Evolutionary conservation across 2,329 filamentous ascomycete species (phyloP).

Genomic region (Fusarium metavorans): DNA sequence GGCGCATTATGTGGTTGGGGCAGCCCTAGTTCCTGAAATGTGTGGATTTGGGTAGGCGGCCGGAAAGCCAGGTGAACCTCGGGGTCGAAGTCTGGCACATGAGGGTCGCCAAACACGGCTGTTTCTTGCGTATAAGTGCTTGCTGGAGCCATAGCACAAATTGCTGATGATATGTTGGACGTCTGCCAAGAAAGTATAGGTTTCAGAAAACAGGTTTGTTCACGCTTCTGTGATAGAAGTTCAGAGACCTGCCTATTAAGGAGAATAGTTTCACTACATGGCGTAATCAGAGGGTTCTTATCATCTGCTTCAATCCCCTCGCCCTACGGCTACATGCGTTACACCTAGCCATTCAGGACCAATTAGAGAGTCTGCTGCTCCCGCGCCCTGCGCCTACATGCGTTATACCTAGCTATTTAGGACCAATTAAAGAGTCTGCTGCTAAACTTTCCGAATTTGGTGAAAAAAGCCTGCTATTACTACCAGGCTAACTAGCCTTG

Average conservation of each 20-base stretch:
- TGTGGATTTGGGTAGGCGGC: neutral
- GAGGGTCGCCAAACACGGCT: neutral
- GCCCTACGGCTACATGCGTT: neutral
- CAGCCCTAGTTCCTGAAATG: slow-evolving; percentile 16
- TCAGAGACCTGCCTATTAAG: neutral
- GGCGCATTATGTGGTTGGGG: slow-evolving; percentile 9
- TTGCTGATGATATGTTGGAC: neutral
- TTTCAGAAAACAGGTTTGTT: neutral
- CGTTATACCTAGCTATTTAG: neutral
- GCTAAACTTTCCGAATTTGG: neutral
- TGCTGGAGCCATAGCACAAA: neutral
- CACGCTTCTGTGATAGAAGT: neutral
- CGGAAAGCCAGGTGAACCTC: neutral
- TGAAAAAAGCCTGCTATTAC: neutral
- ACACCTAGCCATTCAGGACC: neutral
- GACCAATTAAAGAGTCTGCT: neutral
- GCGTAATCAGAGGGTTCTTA: neutral
- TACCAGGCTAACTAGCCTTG: neutral
- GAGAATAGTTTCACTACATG: neutral
- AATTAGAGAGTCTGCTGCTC: neutral
- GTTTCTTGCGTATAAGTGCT: neutral
- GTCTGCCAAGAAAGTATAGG: neutral
- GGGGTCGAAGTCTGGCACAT: neutral
- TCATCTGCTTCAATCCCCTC: neutral
- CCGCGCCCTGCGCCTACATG: neutral